Base-by-base conservation (phyloP, 148 eudicot genomes). In the Cornus controversa region DNA sequence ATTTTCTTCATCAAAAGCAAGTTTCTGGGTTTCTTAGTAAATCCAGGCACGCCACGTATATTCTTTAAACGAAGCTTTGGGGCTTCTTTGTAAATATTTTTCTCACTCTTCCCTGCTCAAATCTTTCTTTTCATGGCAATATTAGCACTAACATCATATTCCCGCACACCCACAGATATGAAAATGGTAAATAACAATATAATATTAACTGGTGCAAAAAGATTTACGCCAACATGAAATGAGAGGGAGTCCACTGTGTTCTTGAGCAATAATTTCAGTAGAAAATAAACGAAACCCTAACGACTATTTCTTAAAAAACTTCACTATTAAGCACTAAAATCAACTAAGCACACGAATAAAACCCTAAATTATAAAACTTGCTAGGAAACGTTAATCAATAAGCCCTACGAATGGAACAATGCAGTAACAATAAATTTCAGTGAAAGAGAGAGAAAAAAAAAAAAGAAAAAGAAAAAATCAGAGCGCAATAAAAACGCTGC, bases 271-370 rank as follows among this genome's bases (percentile, higher is more conserved):
- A 40, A 40, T 9, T 6, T 40, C 45, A 40, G 1, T 5, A 50
- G 53, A 28, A 65, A 40, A 50, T 72, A 28, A 22, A 66, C 25
- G n/a, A 47, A 79, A 73, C 72, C 81, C 81, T 79, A 66, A 31
- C 5, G 36, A 36, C n/a, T 18, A 34, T 10, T 63, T 40, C 57
- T 18, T 18, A 13, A 11, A 5, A 53, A 18, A 45, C 27, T 26
- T 34, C 22, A 24, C 57, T 53, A n/a, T 8, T 66, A 34, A 64
- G 23, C 57, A 34, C 26, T 29, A 26, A n/a, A 63, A 71, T 78
- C 23, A 65, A 24, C 50, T 45, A 73, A 73, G 67, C 53, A 15
- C 71, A 20, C 34, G 57, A 75, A 47, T 18, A 9, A 37, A 58
- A 42, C 45, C 25, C 24, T 47, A 27, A 26, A 66, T 26, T 2